phyloP scores from a whole-genome alignment of 345 rosid species.

The Boechera divaricarpa region DNA sequence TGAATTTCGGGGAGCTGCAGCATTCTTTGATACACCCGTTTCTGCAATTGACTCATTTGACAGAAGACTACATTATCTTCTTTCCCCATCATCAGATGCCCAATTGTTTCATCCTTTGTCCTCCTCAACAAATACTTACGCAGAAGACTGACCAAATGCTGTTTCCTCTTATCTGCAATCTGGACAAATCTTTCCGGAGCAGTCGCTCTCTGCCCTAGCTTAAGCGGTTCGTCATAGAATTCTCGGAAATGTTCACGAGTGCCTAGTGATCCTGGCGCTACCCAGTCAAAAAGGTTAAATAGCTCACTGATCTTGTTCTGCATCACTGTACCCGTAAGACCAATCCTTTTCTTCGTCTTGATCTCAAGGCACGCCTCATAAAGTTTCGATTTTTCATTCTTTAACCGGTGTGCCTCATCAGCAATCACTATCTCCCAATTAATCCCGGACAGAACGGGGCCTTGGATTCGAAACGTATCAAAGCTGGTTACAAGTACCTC shows the following conservation, averaged over 20 bases:
- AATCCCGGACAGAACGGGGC: conserved; percentile 64
- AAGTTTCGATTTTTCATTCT: conserved; percentile 91
- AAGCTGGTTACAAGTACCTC: conserved; percentile 88
- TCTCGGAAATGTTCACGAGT: conserved; percentile 89
- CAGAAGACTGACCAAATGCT: conserved; percentile 71
- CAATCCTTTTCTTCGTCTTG: conserved; percentile 67
- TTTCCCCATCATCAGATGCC: conserved; percentile 97
- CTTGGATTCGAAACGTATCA: conserved; percentile 82
- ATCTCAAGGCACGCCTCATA: conserved; percentile 73
- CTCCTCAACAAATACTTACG: conserved; percentile 85
- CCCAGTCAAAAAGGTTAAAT: conserved; percentile 92
- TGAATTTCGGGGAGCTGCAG: conserved; percentile 82
- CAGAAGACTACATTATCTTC: conserved; percentile 97
- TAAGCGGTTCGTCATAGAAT: conserved; percentile 85
- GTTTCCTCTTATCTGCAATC: conserved; percentile 82
- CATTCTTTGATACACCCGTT: conserved; percentile 80
- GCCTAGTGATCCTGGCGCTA: conserved; percentile 82
- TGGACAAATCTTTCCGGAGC: conserved; percentile 81
- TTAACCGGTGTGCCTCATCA: conserved; percentile 93
- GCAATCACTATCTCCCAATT: conserved; percentile 88
- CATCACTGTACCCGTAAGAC: conserved; percentile 93
- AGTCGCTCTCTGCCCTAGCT: conserved; percentile 84
- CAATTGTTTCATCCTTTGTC: conserved; percentile 96
- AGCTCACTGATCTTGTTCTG: conserved; percentile 94
- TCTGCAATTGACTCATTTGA: conserved; percentile 90